These are phyloP conservation scores for Psilocybe sp. DNA, from an alignment of 768 basidiomycete species.

Conservation along the genomic window DNA sequence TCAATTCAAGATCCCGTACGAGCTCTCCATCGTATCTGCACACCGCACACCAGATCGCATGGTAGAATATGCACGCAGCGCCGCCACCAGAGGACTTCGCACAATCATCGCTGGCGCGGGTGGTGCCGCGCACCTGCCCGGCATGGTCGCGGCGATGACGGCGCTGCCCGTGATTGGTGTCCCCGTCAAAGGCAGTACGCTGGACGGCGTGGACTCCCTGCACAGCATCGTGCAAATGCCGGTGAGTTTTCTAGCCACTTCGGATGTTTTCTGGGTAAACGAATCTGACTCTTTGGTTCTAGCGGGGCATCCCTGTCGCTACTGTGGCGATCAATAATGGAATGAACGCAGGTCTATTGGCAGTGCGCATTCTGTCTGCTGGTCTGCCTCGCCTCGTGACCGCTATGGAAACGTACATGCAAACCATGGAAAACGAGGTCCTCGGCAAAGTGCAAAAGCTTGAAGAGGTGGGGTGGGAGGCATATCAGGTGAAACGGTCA, in stretches of 20 bases:
- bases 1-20: slow-evolving; percentile 82
- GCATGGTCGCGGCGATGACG: slow-evolving; percentile 97
- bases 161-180: slow-evolving; percentile 92
- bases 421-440: slow-evolving; percentile 26
- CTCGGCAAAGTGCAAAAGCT: slow-evolving; percentile 34
- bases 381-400: slow-evolving; percentile 63
- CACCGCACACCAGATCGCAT: slow-evolving; percentile 91
- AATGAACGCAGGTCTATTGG: slow-evolving; percentile 89
- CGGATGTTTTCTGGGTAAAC: not conserved
- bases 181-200: slow-evolving; percentile 89
- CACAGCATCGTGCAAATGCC: slow-evolving; percentile 99
- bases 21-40: slow-evolving; percentile 94
- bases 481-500: slow-evolving; percentile 51
- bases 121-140: slow-evolving; percentile 97
- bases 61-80: slow-evolving; percentile 76
- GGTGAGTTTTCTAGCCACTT: slow-evolving; percentile 43
- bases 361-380: slow-evolving; percentile 83
- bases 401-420: slow-evolving; percentile 75
- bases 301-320: slow-evolving; percentile 96
- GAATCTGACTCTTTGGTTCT: slow-evolving; percentile 2
- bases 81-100: slow-evolving; percentile 61
- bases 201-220: slow-evolving; percentile 96
- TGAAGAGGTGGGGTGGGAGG: slow-evolving; percentile 82
- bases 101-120: slow-evolving; percentile 94
- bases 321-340: slow-evolving; percentile 97